Percentiles rank a stretch among this genome's conserved stretches.
phyloP scores from a whole-genome alignment of 768 basidiomycete species.

The Royoungia palumana region DNA sequence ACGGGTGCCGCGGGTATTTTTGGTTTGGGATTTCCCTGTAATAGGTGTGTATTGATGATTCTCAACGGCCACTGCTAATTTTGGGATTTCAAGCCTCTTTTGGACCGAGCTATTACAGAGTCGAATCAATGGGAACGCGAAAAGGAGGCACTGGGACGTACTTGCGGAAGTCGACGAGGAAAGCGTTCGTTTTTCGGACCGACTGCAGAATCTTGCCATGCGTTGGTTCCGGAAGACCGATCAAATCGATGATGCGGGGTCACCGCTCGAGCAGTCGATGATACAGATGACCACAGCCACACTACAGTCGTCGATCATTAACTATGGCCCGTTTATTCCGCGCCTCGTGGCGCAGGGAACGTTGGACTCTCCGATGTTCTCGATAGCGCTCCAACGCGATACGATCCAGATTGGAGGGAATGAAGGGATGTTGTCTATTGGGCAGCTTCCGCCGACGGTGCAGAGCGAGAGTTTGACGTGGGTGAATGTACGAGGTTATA shows the following conservation, averaged over 20 bases:
- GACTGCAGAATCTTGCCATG: conserved; percentile 9
- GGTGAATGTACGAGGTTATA: conserved; percentile 60
- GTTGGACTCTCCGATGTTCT: conserved; percentile 46
- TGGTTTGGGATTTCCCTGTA: conserved; percentile 71
- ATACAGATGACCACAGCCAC: conserved; percentile 15
- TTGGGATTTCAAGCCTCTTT: conserved; percentile 36
- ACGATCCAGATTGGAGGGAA: conserved; percentile 67
- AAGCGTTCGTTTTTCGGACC: conserved; percentile 2
- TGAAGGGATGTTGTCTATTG: conserved; percentile 61
- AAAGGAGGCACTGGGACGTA: neutral
- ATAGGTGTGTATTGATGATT: conserved; percentile 45
- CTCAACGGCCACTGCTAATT: too few species aligned
- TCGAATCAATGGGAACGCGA: neutral
- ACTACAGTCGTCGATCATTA: conserved; percentile 41
- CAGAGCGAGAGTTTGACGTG: conserved; percentile 53
- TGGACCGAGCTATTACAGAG: conserved; percentile 39
- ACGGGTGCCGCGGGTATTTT: conserved; percentile 64
- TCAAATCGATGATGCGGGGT: neutral
- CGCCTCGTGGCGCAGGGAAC: conserved; percentile 40
- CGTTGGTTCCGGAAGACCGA: conserved; percentile 20
- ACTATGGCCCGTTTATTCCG: conserved; percentile 44
- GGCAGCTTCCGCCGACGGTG: conserved; percentile 56
- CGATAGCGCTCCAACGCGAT: conserved; percentile 66
- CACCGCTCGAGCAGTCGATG: conserved; percentile 4
- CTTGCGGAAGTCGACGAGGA: neutral